Percentiles rank a stretch among this genome's conserved stretches.
These are phyloP conservation scores for Triticum timopheevii DNA, from an alignment of 176 grass and related monocot genomes.

Conservation along the genomic window DNA sequence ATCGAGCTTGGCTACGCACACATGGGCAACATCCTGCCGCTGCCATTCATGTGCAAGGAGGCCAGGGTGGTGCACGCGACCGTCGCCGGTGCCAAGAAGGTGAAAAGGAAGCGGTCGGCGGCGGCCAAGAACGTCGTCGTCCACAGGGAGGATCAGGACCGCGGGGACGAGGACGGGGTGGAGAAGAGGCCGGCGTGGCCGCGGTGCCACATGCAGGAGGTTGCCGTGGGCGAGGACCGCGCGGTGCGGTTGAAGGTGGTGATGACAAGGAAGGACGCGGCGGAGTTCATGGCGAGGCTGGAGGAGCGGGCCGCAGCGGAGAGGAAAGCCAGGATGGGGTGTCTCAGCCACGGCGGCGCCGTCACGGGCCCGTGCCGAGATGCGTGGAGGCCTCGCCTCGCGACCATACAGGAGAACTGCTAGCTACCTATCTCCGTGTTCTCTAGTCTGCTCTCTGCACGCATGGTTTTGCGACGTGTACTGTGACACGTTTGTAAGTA, in stretches of 20 bases:
- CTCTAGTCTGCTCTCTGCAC: background rate
- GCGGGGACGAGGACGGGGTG: background rate
- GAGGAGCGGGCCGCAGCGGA: background rate
- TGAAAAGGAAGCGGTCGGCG: background rate
- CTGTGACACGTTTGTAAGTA: too few species aligned
- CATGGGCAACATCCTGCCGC: constrained; percentile 42
- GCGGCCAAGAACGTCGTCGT: background rate
- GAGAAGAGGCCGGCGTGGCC: background rate
- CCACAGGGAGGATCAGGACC: background rate
- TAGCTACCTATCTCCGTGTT: background rate
- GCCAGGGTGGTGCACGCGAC: background rate
- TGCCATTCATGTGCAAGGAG: constrained; percentile 24
- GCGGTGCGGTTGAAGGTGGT: constrained; percentile 46
- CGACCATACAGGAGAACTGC: constrained; percentile 36
- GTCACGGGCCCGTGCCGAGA: constrained; percentile 26
- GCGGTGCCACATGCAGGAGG: background rate
- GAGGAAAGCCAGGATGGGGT: background rate
- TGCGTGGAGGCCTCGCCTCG: constrained; percentile 38
- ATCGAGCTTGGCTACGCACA: too few species aligned
- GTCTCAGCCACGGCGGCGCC: background rate
- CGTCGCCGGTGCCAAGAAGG: background rate
- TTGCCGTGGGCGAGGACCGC: background rate
- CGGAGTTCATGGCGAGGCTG: constrained; percentile 45
- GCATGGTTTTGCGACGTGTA: background rate
- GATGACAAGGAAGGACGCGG: constrained; percentile 53